phyloP scores from a whole-genome alignment of 345 rosid genomes.

The Triadica sebifera region DNA sequence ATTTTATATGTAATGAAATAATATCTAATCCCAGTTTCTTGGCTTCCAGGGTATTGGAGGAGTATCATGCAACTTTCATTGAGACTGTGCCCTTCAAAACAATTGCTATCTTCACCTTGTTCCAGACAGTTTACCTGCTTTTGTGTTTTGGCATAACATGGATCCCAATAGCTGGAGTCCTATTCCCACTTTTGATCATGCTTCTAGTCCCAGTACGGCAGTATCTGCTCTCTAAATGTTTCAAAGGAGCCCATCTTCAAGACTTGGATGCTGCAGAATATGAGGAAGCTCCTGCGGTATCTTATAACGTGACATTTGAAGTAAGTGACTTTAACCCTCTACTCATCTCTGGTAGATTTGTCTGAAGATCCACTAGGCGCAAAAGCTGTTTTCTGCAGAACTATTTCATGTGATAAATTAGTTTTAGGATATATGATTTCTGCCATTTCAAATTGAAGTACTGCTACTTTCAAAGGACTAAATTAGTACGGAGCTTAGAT shows the following conservation, averaged over 20 bases:
- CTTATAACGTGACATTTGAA: constrained; percentile 55
- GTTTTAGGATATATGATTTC: neutral
- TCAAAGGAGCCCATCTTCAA: constrained; percentile 86
- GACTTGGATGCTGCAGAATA: constrained; percentile 93
- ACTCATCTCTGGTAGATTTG: constrained; percentile 9
- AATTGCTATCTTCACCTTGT: constrained; percentile 65
- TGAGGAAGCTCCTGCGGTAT: constrained; percentile 80
- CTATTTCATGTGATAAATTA: neutral
- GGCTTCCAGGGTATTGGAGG: constrained; percentile 67
- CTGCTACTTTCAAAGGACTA: neutral
- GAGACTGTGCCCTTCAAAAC: constrained; percentile 90
- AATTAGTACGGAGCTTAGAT: neutral
- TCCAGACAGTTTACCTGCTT: constrained; percentile 75
- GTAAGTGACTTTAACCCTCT: constrained; percentile 39
- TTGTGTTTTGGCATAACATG: constrained; percentile 87
- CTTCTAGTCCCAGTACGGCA: constrained; percentile 86
- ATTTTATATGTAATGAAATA: neutral
- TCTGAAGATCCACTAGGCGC: neutral
- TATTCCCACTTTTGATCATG: constrained; percentile 91
- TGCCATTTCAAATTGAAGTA: neutral
- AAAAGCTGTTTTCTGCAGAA: neutral
- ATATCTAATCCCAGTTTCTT: constrained; percentile 10
- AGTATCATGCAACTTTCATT: constrained; percentile 69
- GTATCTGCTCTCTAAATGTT: constrained; percentile 72
- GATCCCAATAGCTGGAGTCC: constrained; percentile 89